Evolutionary conservation across 495 filamentous ascomycete genomes (phyloP), one percentile per base, ranked within the genome.

Genomic region (Podospora fimiseda): DNA sequence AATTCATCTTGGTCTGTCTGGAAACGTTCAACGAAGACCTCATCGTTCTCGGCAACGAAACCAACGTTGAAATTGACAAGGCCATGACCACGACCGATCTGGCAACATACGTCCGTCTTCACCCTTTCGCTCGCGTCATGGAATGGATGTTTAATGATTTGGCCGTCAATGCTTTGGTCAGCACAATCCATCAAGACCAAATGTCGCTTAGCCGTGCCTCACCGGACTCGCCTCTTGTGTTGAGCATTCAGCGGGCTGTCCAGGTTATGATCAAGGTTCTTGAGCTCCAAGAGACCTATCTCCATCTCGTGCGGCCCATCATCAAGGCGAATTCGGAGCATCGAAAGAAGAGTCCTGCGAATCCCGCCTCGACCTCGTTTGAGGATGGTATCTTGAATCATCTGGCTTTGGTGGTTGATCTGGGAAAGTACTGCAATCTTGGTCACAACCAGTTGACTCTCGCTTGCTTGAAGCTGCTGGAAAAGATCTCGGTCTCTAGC

Each of bases 131-230:
- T 16, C 81, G 93, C 36, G 87, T 90, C 19, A 93, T 95, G 82
- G 94, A 97, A 65, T 97, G 94, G 88, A 77, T 97, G 66, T 96
- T 95, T 64, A 95, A 95, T 59, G 88, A 93, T 57, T 89, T 88
- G 56, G 89, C 95, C 20, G 78, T 95, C 50, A 77, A 77, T 55
- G 81, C 83, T 18, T 67, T 99, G 13, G 90, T 96, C 62, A 75
- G 81, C 46, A 81, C 83, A 11, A 81, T 90, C 36, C 82, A 88
- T 49, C 82, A 91, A 62, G 79, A 93, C 60, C 64, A 85, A 16
- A 67, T 71, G 9, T 81, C 85, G 46, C 74, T 97, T 40, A 74
- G 82, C 43, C 79, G 76, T 43, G 78, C 87, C 9, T 67, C 80
- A 7, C 74, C 81, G 7, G 83, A 88, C 46, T 94, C 89, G 5